phyloP scores from a whole-genome alignment of 495 filamentous ascomycete species.

The Hyaloscypha finlandica region DNA sequence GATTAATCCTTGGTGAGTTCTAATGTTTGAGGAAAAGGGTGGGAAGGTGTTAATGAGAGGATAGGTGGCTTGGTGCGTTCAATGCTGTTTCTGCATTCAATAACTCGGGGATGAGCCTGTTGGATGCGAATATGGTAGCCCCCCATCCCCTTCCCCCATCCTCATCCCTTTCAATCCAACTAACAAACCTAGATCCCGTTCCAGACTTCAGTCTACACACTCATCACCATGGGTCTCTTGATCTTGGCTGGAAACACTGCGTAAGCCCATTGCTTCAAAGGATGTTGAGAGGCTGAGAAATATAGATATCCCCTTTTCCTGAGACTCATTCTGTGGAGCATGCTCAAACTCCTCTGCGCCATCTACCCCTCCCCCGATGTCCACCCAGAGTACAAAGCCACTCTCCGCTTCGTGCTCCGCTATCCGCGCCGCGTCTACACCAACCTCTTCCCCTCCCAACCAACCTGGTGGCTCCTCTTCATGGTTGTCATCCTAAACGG shows the following conservation, averaged over 20 bases:
- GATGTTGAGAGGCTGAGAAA: neutral
- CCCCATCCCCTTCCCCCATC: neutral
- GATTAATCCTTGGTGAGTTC: conserved; percentile 55
- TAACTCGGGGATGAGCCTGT: conserved; percentile 82
- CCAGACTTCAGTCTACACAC: conserved; percentile 64
- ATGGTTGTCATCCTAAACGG: conserved; percentile 75
- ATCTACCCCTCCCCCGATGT: conserved; percentile 45
- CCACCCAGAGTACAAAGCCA: conserved; percentile 58
- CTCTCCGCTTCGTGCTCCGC: conserved; percentile 75
- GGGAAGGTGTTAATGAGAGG: neutral
- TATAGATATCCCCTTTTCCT: conserved; percentile 73
- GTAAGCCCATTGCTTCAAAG: conserved; percentile 23
- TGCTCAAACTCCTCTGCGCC: conserved; percentile 35
- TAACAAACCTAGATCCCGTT: conserved; percentile 50
- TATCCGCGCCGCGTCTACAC: conserved; percentile 83
- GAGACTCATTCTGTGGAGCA: conserved; percentile 71
- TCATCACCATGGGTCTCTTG: conserved; percentile 73
- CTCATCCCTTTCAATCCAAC: no score
- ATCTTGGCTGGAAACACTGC: conserved; percentile 85
- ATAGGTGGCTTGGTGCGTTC: conserved; percentile 71
- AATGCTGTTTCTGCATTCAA: conserved; percentile 79
- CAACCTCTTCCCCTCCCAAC: conserved; percentile 73
- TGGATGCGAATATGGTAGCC: conserved; percentile 75
- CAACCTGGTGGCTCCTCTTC: conserved; percentile 79
- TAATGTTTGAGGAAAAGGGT: neutral